These are phyloP conservation scores for Linnemannia schmuckeri DNA, from an alignment of 192 early-diverging fungal genomes.

Conservation along the genomic window DNA sequence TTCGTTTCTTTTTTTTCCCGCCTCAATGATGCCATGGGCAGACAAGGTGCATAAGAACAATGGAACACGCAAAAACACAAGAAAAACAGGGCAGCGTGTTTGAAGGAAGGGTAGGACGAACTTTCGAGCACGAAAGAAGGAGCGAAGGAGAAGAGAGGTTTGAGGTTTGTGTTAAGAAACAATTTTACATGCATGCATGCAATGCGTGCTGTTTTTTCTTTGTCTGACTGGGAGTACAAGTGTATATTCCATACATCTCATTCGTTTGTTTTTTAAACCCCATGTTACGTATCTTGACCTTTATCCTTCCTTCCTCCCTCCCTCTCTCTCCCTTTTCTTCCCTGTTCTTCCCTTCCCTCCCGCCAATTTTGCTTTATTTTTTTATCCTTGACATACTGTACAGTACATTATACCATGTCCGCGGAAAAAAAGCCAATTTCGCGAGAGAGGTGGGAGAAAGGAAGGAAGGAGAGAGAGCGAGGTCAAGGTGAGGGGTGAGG, in stretches of 20 bases:
- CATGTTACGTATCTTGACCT: background rate
- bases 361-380: background rate
- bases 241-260: background rate
- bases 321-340: background rate
- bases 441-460: no score
- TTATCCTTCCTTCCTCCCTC: background rate
- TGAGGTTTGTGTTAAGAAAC: background rate
- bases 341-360: background rate
- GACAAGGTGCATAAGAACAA: slow-evolving; percentile 6
- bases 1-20: background rate
- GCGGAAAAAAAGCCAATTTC: background rate
- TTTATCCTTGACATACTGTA: background rate
- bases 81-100: background rate
- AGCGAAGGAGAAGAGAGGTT: background rate
- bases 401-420: background rate
- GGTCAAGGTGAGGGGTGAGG: background rate
- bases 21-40: background rate
- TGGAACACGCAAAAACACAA: background rate
- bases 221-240: background rate
- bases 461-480: background rate
- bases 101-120: background rate
- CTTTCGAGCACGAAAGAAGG: background rate
- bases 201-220: background rate
- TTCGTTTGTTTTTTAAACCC: background rate
- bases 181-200: background rate